Evolutionary conservation across 2,329 filamentous ascomycete genomes (phyloP), one percentile per base, ranked within the genome.

Genomic region (Sporothrix brasiliensis): DNA sequence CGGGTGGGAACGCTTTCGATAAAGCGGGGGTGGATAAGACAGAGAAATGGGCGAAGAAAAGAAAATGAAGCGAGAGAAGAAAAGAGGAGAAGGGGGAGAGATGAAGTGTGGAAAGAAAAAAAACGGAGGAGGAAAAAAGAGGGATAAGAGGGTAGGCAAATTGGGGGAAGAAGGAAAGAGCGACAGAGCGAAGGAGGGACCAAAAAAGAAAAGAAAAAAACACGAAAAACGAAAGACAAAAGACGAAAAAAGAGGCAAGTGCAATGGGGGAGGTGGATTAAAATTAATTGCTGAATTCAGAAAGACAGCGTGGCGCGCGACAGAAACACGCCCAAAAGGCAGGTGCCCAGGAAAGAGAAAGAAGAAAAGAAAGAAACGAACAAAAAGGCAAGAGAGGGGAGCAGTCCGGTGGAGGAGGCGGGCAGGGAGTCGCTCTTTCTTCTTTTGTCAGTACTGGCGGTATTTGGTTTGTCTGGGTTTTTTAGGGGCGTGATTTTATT

Each of bases 21-120:
- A 71, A 71, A 68, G 66, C 66, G 67, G 58, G 65, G 69, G 56
- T 54, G 53, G 53, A 66, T 34, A 61, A 61, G 47, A 69, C 41
- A 61, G 65, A 54, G 65, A 60, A 69, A 21, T 24, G 24, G n/a
- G 24, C 65, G 14, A 52, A 71, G 67, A 61, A 47, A 52, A 30
- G 16, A 58, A 65, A 68, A 19, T 34, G 30, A 60, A 30, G 19
- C n/a, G 24, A 71, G 50, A 58, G 41, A 52, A 58, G 24, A 39
- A 56, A 21, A 49, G 53, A 24, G 14, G 47, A 67, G 44, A 50
- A n/a, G 4, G 34, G 53, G 5, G 39, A 44, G 30, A 53, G 27
- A 49, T 50, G 52, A 30, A 52, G 53, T 21, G 13, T 4, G 30
- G 34, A 53, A 54, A 27, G 50, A 47, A n/a, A 44, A 27, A 24